phyloP scores from a whole-genome alignment of 495 filamentous ascomycete genomes.

The Aspergillus indologenus region DNA sequence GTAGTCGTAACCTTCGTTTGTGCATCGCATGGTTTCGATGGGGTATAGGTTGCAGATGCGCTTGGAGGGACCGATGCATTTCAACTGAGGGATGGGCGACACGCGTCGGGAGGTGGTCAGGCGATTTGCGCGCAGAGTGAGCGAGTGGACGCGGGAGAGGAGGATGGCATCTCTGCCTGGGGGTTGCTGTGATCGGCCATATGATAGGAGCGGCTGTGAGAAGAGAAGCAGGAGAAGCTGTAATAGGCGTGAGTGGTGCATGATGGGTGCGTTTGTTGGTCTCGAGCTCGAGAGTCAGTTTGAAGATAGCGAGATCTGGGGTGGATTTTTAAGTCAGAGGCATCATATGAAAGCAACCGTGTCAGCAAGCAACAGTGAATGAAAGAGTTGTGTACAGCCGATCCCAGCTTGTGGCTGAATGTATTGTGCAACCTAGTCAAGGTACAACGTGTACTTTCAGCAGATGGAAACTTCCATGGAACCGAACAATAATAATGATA shows the following conservation, averaged over 20 bases:
- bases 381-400: too few species aligned
- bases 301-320: too few species aligned
- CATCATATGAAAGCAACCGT: background rate
- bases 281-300: background rate
- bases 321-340: background rate
- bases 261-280: conserved; percentile 7
- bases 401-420: background rate
- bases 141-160: conserved; percentile 69
- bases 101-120: conserved; percentile 75
- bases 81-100: conserved; percentile 74
- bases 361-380: too few species aligned
- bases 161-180: conserved; percentile 61
- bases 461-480: background rate
- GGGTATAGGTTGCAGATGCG: conserved; percentile 58
- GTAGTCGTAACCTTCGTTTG: conserved; percentile 73
- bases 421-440: background rate
- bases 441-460: conserved; percentile 4
- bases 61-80: conserved; percentile 67
- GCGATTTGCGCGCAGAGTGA: conserved; percentile 66
- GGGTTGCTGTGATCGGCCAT: conserved; percentile 29
- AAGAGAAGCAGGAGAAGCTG: conserved; percentile 23
- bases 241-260: conserved; percentile 12
- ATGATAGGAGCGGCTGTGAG: conserved; percentile 33
- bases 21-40: conserved; percentile 82
- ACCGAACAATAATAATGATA: too few species aligned